Percentiles rank a stretch among this genome's conserved stretches.
Evolutionary conservation across 1,284 basidiomycete species (phyloP).

Genomic region (Puccinia coronata): DNA sequence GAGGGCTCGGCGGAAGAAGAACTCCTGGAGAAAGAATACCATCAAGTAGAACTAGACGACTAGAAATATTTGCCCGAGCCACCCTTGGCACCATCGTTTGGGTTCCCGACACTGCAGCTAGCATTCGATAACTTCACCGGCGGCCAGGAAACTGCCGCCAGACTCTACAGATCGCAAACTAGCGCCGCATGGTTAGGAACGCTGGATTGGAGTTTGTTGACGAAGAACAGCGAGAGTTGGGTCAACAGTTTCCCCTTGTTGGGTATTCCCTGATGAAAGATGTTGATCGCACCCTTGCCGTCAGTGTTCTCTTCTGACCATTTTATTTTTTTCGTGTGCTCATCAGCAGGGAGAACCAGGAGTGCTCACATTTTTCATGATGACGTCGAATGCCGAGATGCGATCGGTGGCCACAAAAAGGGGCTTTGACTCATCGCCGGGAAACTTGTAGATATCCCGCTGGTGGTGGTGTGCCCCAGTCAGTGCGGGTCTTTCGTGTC

Average conservation of each 20-base stretch:
- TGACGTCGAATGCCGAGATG: constrained; percentile 95
- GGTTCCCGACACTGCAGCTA: constrained; percentile 13
- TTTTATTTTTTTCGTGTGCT: too few species aligned
- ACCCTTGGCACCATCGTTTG: neutral
- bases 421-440: constrained; percentile 67
- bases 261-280: constrained; percentile 96
- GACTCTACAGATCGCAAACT: constrained; percentile 43
- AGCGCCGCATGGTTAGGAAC: constrained; percentile 82
- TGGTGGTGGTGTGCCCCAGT: neutral
- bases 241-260: constrained; percentile 92
- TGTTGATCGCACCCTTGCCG: too few species aligned
- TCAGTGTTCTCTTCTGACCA: too few species aligned
- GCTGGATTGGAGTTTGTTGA: constrained; percentile 70
- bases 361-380: constrained; percentile 74
- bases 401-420: constrained; percentile 94
- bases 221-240: constrained; percentile 91
- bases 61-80: constrained; percentile 9
- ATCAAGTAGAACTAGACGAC: neutral
- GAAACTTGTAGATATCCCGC: constrained; percentile 79
- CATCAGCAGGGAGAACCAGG: too few species aligned
- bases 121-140: neutral
- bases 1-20: neutral
- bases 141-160: neutral
- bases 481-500: too few species aligned
- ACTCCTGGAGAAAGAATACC: constrained; percentile 7